Evolutionary conservation across 495 filamentous ascomycete species (phyloP), one percentile per base, ranked within the genome.

Genomic region (Lindgomyces ingoldianus): DNA sequence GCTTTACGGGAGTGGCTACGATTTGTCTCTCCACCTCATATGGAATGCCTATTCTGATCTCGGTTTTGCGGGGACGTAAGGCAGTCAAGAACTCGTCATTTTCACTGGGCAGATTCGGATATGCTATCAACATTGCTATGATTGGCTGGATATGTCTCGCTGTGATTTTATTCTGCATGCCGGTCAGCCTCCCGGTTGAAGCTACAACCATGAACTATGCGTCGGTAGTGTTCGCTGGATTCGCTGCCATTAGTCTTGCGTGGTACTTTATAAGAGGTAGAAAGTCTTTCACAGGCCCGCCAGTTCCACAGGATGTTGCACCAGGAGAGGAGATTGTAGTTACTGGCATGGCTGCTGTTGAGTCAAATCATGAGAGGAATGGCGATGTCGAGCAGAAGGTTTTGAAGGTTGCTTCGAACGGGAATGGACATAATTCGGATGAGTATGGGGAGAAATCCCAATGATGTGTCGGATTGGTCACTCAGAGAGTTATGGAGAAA

Each of bases 1-100:
- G 82, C 1, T 88, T 89, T 68, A 87, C 85, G 0, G 85, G 84
- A 26, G 85, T 87, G 10, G 85, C 85, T 2, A 87, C 84, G 0
- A 87, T 88, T 60, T 87, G 83, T 62, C 73, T 87, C 1, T 83
- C 81, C 21, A 81, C 80, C 50, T 85, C 82, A 3, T 89, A 88
- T 70, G 85, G 83, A 16, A 68, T 86, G 52, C 86, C 86, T 0
- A 87, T 89, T 59, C 69, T 87, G 6, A 81, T 88, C 53, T 83
- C 79, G 10, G 67, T 85, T n/a, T 49, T 84, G 3, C 77, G 81
- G 0, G 76, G 79, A 8, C 76, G 83, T 9, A 68, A 76, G 58
- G 75, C 77, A 26, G 79, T 85, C 10, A 75, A 73, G 58, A 56
- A 74, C 26, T 83, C 80, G 0, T 63, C 70, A 8, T 85, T 79